phyloP scores from a whole-genome alignment of 1,284 basidiomycete species.

The Tremellales sp. region DNA sequence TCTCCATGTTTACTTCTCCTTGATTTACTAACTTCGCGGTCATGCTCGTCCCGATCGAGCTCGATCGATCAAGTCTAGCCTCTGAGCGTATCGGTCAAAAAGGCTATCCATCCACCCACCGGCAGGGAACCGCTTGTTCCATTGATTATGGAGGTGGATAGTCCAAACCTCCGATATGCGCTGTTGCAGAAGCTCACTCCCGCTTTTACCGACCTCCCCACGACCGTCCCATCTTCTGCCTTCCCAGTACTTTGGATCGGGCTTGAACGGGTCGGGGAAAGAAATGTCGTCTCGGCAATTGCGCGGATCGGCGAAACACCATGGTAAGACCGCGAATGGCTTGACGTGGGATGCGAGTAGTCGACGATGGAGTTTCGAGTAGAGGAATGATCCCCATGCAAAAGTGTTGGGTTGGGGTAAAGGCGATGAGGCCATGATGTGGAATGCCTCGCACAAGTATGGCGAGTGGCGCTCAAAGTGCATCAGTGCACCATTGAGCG shows the following conservation, averaged over 20 bases:
- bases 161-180: constrained; percentile 71
- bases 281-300: constrained; percentile 86
- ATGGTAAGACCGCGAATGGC: constrained; percentile 86
- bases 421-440: constrained; percentile 71
- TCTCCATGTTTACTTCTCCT: no score
- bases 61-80: constrained; percentile 17
- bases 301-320: constrained; percentile 84
- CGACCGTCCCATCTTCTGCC: constrained; percentile 61
- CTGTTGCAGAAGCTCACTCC: constrained; percentile 54
- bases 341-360: constrained; percentile 66
- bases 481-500: constrained; percentile 89
- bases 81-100: constrained; percentile 58
- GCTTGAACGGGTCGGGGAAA: constrained; percentile 78
- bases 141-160: constrained; percentile 89
- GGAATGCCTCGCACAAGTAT: constrained; percentile 90
- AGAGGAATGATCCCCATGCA: constrained; percentile 87
- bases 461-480: constrained; percentile 81
- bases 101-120: constrained; percentile 77
- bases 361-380: constrained; percentile 78
- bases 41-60: no score
- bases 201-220: constrained; percentile 50
- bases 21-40: no score
- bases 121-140: constrained; percentile 73
- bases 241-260: constrained; percentile 59
- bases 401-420: constrained; percentile 72